Conservation (phyloP, 805 yeast species). For the Candida succiphila region DNA sequence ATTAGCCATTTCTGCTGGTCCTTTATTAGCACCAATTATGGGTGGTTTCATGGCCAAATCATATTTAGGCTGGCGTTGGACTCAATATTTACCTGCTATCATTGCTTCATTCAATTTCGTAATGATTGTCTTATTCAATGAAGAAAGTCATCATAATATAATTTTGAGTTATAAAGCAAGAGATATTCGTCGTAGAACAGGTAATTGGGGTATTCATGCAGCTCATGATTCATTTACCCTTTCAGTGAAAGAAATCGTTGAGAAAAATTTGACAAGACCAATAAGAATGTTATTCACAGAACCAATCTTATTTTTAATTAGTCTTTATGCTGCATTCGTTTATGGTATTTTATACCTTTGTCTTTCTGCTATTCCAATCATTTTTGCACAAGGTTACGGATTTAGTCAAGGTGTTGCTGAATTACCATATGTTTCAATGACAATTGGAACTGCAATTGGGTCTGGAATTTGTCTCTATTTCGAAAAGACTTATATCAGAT, state of each 20-base stretch:
- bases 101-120: conserved; percentile 30
- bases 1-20: conserved; percentile 69
- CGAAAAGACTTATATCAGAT: conserved; percentile 43
- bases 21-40: conserved; percentile 72
- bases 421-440: conserved; percentile 72
- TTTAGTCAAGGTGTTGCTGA: conserved; percentile 57
- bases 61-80: conserved; percentile 78
- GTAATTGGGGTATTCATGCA: conserved; percentile 78
- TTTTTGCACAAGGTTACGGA: conserved; percentile 53
- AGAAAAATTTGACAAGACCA: conserved; percentile 61
- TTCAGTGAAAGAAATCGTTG: conserved; percentile 46
- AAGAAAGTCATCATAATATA: conserved; percentile 68
- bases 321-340: conserved; percentile 67
- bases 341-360: conserved; percentile 72
- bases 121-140: conserved; percentile 32
- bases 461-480: conserved; percentile 39
- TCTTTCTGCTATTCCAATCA: conserved; percentile 67
- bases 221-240: conserved; percentile 59
- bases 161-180: conserved; percentile 55
- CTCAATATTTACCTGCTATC: conserved; percentile 61
- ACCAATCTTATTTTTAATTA: conserved; percentile 60
- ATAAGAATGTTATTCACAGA: conserved; percentile 55
- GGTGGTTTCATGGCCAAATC: conserved; percentile 52
- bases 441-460: conserved; percentile 58
- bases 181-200: conserved; percentile 52